Evolutionary conservation across 805 yeast species (phyloP), one percentile per base, ranked within the genome.

Genomic region (Saccharomycopsis lassenensis): DNA sequence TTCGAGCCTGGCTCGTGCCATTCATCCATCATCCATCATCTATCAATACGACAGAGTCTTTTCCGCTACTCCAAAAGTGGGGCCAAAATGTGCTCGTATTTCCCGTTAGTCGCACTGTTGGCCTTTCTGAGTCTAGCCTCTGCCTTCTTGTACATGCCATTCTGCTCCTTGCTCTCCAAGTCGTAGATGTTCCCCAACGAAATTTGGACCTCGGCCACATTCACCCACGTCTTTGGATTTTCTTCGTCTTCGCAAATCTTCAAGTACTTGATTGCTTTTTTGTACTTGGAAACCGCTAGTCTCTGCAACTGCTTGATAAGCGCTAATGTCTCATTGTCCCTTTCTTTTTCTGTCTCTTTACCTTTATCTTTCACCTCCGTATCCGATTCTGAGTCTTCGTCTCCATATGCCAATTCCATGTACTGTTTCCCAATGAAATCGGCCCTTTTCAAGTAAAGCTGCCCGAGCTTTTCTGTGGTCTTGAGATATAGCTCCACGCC

Each of bases 171-270:
- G 35, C 78, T 65, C 19, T 78, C 85, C 18, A 71, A 59, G 6
- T 77, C 82, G 42, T 68, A 63, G 34, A 86, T 53, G 48, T 86
- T 87, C 11, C 87, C 95, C 46, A 82, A 59, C 11, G 80, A 71
- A 24, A 89, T 83, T 49, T 73, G 63, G 1, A 94, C 87, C 55
- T 89, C 97, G 1, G 95, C 95, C 31, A 81, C 67, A 50, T 74
- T 71, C 8, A 77, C 94, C 83, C 89, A 80, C 4, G 80, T 65
- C 40, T 77, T 78, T 0, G 94, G 93, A 27, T 79, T 84, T 31
- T 77, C 82, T 14, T 72, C 75, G 34, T 74, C 74, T 52, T 77
- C 71, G 0, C 86, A 78, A 37, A 62, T 57, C 37, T 62, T 56
- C 37, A 86, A 61, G 49, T 71, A 70, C 25, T 62, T 58, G 18